Base-by-base conservation (phyloP, 768 basidiomycete species). In the Naganishia vishniacii region DNA sequence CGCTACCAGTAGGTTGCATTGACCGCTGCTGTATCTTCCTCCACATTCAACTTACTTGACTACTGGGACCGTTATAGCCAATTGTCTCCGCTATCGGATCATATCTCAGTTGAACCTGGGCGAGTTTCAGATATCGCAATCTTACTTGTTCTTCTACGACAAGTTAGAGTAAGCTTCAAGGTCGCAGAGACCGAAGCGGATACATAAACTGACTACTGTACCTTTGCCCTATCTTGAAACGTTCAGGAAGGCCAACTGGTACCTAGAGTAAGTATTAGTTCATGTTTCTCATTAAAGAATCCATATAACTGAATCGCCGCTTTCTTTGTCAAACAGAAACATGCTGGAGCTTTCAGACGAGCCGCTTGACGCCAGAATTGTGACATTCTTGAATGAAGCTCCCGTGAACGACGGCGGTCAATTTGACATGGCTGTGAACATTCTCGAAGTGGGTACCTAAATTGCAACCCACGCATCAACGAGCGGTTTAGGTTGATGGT, bases 111-210 rank as follows among this genome's bases (percentile, higher is more conserved):
- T 91, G 68, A 88, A 87, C 72, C 80, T 97, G 44, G 85, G 83
- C 65, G 89, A 94, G 44, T 94, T 97, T 78, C 85, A 98, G 79
- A 84, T 93, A 20, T 91, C 89, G 13, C 93, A 94, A 81, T 88
- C 84, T 1, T 94, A 94, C 77, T 82, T 93, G 29, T 93, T 92
- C 82, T 93, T 97, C 83, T 94, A 87, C 82, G 93, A 98, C 79
- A 92, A 93, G 78, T 84, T 97, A 53, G 91, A 93, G 64, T 65
- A 31, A 59, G 64, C n/a, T 60, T 8, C 4, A 4, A 11, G 26
- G 6, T 16, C n/a, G n/a, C n/a, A n/a, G n/a, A n/a, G n/a, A n/a
- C n/a, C n/a, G n/a, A n/a, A n/a, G n/a, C n/a, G n/a, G n/a, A n/a
- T n/a, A 23, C 40, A 4, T 23, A 28, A 32, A 13, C 12, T 32